phyloP scores from a whole-genome alignment of 495 filamentous ascomycete species.

The Diplogelasinospora grovesii region DNA sequence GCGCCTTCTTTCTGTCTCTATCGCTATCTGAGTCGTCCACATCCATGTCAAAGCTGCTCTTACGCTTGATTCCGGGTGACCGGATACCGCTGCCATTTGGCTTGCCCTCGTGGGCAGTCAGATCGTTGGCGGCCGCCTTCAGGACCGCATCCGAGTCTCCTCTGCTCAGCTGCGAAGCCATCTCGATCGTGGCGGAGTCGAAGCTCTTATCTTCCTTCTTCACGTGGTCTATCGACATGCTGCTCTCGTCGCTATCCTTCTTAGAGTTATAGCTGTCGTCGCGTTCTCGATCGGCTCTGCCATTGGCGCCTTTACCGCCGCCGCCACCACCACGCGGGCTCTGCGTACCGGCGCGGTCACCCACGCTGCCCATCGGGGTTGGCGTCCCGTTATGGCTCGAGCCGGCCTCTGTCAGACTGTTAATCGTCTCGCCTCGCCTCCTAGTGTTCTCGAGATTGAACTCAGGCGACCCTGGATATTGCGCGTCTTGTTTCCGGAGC shows the following conservation, averaged over 20 bases:
- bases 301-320: background rate
- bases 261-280: background rate
- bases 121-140: conserved; percentile 42
- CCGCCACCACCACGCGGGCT: conserved; percentile 13
- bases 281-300: background rate
- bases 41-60: conserved; percentile 22
- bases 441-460: conserved; percentile 43
- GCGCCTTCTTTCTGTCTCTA: conserved; percentile 2
- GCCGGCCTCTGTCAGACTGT: conserved; percentile 22
- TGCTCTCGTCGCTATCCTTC: conserved; percentile 4
- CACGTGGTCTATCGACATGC: too few relatives aligned
- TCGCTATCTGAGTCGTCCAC: conserved; percentile 8
- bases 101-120: conserved; percentile 27
- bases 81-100: conserved; percentile 21
- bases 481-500: conserved; percentile 36
- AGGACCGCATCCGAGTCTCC: conserved; percentile 41
- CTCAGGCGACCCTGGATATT: conserved; percentile 35
- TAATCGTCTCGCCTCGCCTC: conserved; percentile 32
- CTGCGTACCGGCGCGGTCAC: conserved; percentile 23
- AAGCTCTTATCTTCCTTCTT: background rate
- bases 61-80: conserved; percentile 25
- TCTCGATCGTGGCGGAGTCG: background rate
- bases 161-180: conserved; percentile 21
- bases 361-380: conserved; percentile 18
- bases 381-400: conserved; percentile 19